Base-by-base conservation (phyloP, 352 stramenopile species). In the Globisporangium parvum region DNA sequence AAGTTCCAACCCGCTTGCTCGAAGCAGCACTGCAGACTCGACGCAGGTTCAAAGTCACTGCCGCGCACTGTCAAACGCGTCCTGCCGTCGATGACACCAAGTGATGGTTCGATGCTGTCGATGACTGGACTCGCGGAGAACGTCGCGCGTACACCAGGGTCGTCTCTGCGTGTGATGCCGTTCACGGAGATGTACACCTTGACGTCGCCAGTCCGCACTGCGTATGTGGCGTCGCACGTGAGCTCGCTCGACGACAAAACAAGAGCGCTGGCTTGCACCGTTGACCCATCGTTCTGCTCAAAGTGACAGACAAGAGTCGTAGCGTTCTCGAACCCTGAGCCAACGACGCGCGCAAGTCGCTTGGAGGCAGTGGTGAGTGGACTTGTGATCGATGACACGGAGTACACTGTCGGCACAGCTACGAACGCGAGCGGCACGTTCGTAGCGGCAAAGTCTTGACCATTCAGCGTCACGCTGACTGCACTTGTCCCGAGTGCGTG, bases 401-500 rank as follows among this genome's bases (percentile, higher is more conserved):
- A 68, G 54, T 80, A 80, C 4, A 88, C 55, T 0, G 57, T 59
- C 4, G 87, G 83, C 2, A 86, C 55, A 2, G 51, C 33, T 6
- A 81, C 55, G 47, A 80, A 94, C 0, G 35, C 63, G 41, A 96
- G 89, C 2, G 28, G 15, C n/a, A 42, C 23, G 18, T 17, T 67
- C 21, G 69, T 45, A 0, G 49, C 51, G 2, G 39, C 45, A 12
- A 88, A 92, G 42, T 95, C 62, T 23, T 88, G 69, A 1, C 86
- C 81, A 40, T 96, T 93, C 0, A 81, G 39, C 8, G 77, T 79
- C 47, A 95, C 50, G 12, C 62, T 70, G 18, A 96, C 28, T 46
- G 69, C 1, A 65, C 65, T 14, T 20, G 14, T 40, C 59, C 70
- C 47, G 54, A 15, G 47, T 28, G 50, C 24, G 24, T 84, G 71